Base-by-base conservation (phyloP, 129 eudicot genomes). In the Artemisia argyi region DNA sequence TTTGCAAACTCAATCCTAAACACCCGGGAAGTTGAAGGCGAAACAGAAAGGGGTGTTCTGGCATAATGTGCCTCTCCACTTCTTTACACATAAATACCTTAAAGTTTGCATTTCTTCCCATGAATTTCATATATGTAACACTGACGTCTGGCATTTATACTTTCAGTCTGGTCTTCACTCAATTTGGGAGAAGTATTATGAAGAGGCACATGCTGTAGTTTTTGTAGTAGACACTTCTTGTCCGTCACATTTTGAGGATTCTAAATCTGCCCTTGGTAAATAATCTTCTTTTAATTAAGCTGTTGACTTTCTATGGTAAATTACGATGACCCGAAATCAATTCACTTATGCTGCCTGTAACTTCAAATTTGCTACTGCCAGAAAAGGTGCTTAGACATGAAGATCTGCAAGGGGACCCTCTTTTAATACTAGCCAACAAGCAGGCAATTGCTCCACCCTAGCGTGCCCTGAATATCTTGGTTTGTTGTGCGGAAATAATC, bases 121-220 rank as follows among this genome's bases (percentile, higher is more conserved):
- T 39, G 50, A 72, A 62, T 32, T 63, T 57, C 11, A 16, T 15
- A 11, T 11, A 20, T 17, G 44, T 70, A 20, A 76, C 61, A 79
- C 65, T 82, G 77, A 82, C 69, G 61, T 18, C 20, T 60, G 54
- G 71, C 22, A 72, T 77, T 78, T 63, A 44, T 74, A 52, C 44
- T 73, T 71, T 73, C 85, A 94, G 99, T 83, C 88, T 80, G 99
- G 99, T 81, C 97, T 94, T 81, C 97, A 97, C 18, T 94, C 99
- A 28, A 94, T 94, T 60, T 94, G 99, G 99, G 99, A 94, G 75
- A 94, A 94, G 75, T 94, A 94, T 82, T 94, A 94, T 80, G 99
- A 94, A 73, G 99, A 94, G 83, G 96, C 99, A 48, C 99, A 94
- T 90, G 99, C 99, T 69, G 94, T 94, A 24, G 74, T 94, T 44